These are phyloP conservation scores for Trametes versicolor DNA, from an alignment of 1,284 basidiomycete species.

Conservation along the genomic window DNA sequence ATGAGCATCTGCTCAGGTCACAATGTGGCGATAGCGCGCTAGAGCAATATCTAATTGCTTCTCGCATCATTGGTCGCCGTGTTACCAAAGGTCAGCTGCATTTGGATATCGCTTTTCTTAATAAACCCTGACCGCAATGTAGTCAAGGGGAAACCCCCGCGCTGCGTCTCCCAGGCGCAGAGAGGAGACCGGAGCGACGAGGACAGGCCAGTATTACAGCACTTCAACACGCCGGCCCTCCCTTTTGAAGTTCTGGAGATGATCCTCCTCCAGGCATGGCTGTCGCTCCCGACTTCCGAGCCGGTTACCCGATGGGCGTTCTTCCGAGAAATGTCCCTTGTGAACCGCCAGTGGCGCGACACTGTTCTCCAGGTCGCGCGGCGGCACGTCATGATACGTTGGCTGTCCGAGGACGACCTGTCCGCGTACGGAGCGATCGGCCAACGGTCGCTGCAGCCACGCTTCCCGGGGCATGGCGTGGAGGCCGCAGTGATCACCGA, in stretches of 20 bases:
- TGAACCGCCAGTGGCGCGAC: conserved; percentile 8
- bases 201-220: too few relatives aligned
- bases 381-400: background rate
- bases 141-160: too few relatives aligned
- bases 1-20: too few relatives aligned
- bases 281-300: background rate
- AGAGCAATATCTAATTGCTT: too few relatives aligned
- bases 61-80: too few relatives aligned
- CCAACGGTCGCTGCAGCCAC: background rate
- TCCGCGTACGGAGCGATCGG: conserved; percentile 5
- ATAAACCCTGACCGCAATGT: too few relatives aligned
- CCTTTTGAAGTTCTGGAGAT: conserved; percentile 10
- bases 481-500: background rate
- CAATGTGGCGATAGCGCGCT: too few relatives aligned
- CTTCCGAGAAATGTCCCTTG: background rate
- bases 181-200: too few relatives aligned
- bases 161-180: too few relatives aligned
- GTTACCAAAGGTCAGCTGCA: too few relatives aligned
- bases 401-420: conserved; percentile 4
- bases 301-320: conserved; percentile 3
- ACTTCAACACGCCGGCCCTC: background rate
- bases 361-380: background rate
- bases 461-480: background rate
- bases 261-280: conserved; percentile 7
- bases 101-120: too few relatives aligned